A percentile compares a stretch with the other conserved stretches of the same genome.
These are phyloP conservation scores for Lactifluus volemus DNA, from an alignment of 768 basidiomycete species.

Conservation along the genomic window DNA sequence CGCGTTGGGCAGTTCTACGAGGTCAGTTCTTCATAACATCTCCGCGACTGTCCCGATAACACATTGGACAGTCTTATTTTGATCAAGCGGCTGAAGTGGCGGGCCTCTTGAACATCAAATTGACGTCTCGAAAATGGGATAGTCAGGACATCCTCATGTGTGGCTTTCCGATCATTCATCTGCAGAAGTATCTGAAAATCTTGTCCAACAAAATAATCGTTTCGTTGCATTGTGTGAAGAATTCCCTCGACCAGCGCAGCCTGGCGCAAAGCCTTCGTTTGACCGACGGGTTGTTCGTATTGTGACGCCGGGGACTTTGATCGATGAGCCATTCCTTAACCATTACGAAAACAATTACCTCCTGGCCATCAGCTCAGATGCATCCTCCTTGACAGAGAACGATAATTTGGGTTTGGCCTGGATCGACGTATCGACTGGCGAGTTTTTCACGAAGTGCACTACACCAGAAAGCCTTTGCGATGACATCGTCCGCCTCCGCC, in stretches of 20 bases:
- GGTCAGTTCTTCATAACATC: slow-evolving; percentile 33
- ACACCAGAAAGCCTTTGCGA: slow-evolving; percentile 54
- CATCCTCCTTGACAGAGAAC: background rate
- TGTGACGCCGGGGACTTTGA: slow-evolving; percentile 89
- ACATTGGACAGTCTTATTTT: slow-evolving; percentile 70
- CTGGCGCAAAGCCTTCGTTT: slow-evolving; percentile 50
- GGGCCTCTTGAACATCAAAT: slow-evolving; percentile 69
- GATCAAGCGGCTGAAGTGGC: slow-evolving; percentile 80
- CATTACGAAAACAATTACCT: slow-evolving; percentile 87
- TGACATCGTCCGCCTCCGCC: slow-evolving; percentile 72
- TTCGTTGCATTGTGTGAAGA: slow-evolving; percentile 95
- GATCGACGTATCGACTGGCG: slow-evolving; percentile 92
- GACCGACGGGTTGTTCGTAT: slow-evolving; percentile 79
- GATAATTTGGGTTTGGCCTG: slow-evolving; percentile 66
- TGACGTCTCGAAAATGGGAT: slow-evolving; percentile 70
- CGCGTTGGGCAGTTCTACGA: slow-evolving; percentile 95
- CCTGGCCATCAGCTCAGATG: slow-evolving; percentile 45
- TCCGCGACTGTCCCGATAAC: background rate
- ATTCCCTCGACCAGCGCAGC: slow-evolving; percentile 44
- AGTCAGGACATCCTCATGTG: slow-evolving; percentile 70
- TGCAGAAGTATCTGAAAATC: slow-evolving; percentile 79
- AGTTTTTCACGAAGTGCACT: slow-evolving; percentile 72
- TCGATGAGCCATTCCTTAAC: slow-evolving; percentile 84
- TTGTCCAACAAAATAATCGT: slow-evolving; percentile 74
- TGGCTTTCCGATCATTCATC: slow-evolving; percentile 80